Conservation (phyloP, 2,329 filamentous ascomycete species). For the Pseudogymnoascus sp. region DNA sequence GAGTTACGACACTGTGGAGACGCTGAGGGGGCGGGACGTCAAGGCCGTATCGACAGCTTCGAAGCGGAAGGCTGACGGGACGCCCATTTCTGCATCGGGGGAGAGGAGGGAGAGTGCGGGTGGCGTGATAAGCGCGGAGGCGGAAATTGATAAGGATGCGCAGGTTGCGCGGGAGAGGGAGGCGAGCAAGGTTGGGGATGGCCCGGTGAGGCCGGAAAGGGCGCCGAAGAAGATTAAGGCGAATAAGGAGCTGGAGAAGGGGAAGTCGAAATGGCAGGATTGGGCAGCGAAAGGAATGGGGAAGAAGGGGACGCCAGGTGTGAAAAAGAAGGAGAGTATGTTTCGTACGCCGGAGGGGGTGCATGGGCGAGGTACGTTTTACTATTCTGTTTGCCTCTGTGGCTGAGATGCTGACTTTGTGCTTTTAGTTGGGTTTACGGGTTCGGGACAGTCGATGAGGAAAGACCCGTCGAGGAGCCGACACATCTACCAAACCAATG, state of each 20-base stretch:
- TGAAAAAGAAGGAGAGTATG: slow-evolving; percentile 83
- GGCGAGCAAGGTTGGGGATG: slow-evolving; percentile 53
- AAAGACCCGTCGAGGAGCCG: slow-evolving; percentile 77
- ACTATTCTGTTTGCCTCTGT: slow-evolving; percentile 4
- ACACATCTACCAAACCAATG: slow-evolving; percentile 74
- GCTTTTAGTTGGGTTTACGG: slow-evolving; percentile 81
- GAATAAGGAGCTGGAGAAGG: slow-evolving; percentile 81
- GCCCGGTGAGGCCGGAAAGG: slow-evolving; percentile 52
- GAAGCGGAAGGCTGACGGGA: slow-evolving; percentile 81
- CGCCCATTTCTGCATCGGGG: slow-evolving; percentile 37
- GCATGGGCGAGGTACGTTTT: slow-evolving; percentile 66
- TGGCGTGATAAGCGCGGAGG: slow-evolving; percentile 29
- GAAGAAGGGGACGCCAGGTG: slow-evolving; percentile 39
- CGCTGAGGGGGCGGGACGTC: slow-evolving; percentile 72
- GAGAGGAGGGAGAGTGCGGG: slow-evolving; percentile 18
- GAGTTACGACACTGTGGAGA: slow-evolving; percentile 78
- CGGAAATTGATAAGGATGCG: slow-evolving; percentile 55
- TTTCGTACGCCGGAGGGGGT: slow-evolving; percentile 86
- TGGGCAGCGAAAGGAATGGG: slow-evolving; percentile 73
- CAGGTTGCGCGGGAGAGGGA: slow-evolving; percentile 55
- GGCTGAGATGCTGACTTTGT: background rate
- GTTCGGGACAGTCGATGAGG: slow-evolving; percentile 90
- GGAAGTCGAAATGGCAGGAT: slow-evolving; percentile 91
- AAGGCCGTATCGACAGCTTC: slow-evolving; percentile 63
- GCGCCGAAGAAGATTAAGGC: slow-evolving; percentile 82